Percentiles rank a stretch among this genome's conserved stretches.
phyloP scores from a whole-genome alignment of 2,329 filamentous ascomycete genomes.

The Macrophomina phaseolina region DNA sequence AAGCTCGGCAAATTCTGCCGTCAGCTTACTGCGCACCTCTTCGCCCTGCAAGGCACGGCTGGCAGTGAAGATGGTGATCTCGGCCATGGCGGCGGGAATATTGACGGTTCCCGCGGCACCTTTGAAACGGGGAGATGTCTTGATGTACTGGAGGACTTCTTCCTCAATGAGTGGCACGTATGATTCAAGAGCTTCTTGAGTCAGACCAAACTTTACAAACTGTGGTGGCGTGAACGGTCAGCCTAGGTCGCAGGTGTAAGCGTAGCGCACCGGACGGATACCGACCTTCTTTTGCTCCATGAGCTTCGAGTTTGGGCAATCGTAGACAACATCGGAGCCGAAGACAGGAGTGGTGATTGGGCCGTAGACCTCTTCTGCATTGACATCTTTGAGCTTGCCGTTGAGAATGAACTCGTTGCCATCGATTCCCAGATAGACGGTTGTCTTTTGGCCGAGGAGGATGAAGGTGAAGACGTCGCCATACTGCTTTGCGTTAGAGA shows the following conservation, averaged over 20 bases:
- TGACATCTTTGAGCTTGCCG: conserved; percentile 59
- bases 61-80: conserved; percentile 84
- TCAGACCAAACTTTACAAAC: conserved; percentile 78
- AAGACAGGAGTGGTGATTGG: conserved; percentile 45
- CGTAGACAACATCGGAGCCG: conserved; percentile 36
- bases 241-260: no score
- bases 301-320: conserved; percentile 37
- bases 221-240: conserved; percentile 30
- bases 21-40: conserved; percentile 75
- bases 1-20: conserved; percentile 73
- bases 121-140: conserved; percentile 66
- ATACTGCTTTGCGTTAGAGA: conserved; percentile 41
- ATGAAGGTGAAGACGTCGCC: conserved; percentile 63
- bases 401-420: conserved; percentile 65
- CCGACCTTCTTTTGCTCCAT: conserved; percentile 38
- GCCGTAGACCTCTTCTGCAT: conserved; percentile 61
- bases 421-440: conserved; percentile 56
- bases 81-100: conserved; percentile 73
- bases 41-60: conserved; percentile 81
- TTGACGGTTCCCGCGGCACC: conserved; percentile 65
- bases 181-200: conserved; percentile 68
- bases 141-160: conserved; percentile 73
- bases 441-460: conserved; percentile 58
- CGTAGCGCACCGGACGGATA: background rate
- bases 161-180: conserved; percentile 76